phyloP scores from a whole-genome alignment of 2,329 filamentous ascomycete genomes.

The Trichoderma harzianum region DNA sequence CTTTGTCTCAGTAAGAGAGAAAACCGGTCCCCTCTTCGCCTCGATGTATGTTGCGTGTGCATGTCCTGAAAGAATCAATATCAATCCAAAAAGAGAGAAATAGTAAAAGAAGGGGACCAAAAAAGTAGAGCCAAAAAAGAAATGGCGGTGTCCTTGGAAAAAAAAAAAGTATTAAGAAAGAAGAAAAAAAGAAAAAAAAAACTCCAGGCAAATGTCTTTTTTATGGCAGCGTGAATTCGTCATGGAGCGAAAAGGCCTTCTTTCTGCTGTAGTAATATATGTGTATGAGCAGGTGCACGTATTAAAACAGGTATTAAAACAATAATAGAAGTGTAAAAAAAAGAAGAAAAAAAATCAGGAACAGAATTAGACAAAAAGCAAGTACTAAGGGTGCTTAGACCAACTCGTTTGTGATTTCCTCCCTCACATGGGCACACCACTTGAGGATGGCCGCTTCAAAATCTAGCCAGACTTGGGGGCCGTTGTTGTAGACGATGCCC shows the following conservation, averaged over 20 bases:
- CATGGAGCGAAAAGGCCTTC: background rate
- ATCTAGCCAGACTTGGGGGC: slow-evolving; percentile 67
- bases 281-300: slow-evolving; percentile 14
- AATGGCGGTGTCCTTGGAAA: background rate
- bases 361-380: background rate
- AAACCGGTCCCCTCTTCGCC: background rate
- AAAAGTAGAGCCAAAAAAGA: background rate
- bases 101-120: background rate
- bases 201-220: slow-evolving; percentile 15
- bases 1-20: slow-evolving; percentile 12
- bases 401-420: slow-evolving; percentile 74
- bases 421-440: slow-evolving; percentile 80
- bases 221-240: slow-evolving; percentile 18
- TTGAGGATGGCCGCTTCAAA: slow-evolving; percentile 80
- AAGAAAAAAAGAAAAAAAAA: background rate
- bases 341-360: background rate
- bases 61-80: slow-evolving; percentile 15
- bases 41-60: background rate
- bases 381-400: slow-evolving; percentile 13
- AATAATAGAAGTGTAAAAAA: background rate
- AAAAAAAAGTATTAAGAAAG: background rate
- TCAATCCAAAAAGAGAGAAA: slow-evolving; percentile 5
- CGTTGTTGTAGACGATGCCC: slow-evolving; percentile 74
- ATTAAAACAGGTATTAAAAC: slow-evolving; percentile 11
- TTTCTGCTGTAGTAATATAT: slow-evolving; percentile 12